phyloP scores from a whole-genome alignment of 805 yeast species.

The Tanozyma kutaoensis region DNA sequence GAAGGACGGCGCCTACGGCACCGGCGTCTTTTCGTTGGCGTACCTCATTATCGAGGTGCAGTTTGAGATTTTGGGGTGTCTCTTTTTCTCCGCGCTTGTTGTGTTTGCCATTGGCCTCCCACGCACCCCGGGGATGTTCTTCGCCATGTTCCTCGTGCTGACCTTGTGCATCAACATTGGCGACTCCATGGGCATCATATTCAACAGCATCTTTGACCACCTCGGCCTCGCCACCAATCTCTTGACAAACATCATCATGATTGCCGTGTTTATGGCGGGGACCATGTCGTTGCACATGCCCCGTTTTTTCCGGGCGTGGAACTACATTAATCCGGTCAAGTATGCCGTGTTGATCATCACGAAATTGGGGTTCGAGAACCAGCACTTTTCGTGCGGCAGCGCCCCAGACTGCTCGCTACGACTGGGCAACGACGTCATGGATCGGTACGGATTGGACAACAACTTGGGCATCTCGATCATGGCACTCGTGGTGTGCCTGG shows the following conservation, averaged over 20 bases:
- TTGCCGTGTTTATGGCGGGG: constrained; percentile 79
- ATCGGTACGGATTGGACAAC: constrained; percentile 31
- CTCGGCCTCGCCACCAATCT: constrained; percentile 73
- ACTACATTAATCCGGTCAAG: constrained; percentile 67
- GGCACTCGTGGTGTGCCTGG: constrained; percentile 21
- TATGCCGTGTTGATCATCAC: constrained; percentile 52
- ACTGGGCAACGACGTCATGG: constrained; percentile 43
- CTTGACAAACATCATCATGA: constrained; percentile 49
- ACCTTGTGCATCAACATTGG: constrained; percentile 57
- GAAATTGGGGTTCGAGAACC: constrained; percentile 42
- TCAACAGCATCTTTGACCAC: constrained; percentile 60
- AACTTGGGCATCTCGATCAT: constrained; percentile 24
- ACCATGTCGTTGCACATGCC: constrained; percentile 71
- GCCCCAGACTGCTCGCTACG: constrained; percentile 31
- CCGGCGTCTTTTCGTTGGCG: constrained; percentile 45
- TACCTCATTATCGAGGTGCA: constrained; percentile 57
- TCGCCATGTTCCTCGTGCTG: constrained; percentile 43
- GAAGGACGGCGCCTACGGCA: constrained; percentile 58
- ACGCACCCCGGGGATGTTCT: constrained; percentile 51
- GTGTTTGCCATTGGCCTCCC: constrained; percentile 68
- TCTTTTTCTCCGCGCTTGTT: constrained; percentile 46
- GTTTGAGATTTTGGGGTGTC: constrained; percentile 45
- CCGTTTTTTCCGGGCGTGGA: constrained; percentile 50
- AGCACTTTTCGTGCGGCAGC: constrained; percentile 37
- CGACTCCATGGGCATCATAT: constrained; percentile 72